Evolutionary conservation across 805 yeast species (phyloP).

Genomic region (Lachancea kluyveri): DNA sequence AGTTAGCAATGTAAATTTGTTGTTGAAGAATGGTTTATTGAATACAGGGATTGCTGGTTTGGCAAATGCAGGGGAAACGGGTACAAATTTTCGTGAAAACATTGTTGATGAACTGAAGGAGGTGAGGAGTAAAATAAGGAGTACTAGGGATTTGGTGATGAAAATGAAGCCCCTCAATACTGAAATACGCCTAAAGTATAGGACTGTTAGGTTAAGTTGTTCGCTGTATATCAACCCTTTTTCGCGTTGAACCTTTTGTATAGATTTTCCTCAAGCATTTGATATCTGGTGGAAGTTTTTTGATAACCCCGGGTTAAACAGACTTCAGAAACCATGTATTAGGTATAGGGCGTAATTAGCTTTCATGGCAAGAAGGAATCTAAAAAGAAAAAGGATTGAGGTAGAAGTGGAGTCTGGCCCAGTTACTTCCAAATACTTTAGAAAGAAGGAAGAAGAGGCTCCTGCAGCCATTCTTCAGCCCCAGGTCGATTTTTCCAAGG

Average conservation of each 20-base stretch:
- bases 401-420: constrained; percentile 11
- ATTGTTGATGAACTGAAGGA: constrained; percentile 4
- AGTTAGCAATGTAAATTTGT: constrained; percentile 33
- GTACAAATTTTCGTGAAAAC: constrained; percentile 9
- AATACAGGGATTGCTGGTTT: constrained; percentile 5
- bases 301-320: too few species aligned
- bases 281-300: too few species aligned
- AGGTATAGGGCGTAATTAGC: too few species aligned
- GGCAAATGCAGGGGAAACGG: constrained; percentile 6
- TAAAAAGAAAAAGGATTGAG: constrained; percentile 8
- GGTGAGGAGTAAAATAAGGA: too few species aligned
- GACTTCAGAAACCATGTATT: neutral
- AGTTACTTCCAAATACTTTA: constrained; percentile 20
- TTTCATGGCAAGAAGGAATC: constrained; percentile 4
- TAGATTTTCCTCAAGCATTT: constrained; percentile 1
- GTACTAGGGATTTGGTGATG: too few species aligned
- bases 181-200: too few species aligned
- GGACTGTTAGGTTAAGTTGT: too few species aligned
- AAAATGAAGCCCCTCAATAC: too few species aligned
- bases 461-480: constrained; percentile 1
- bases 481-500: constrained; percentile 21
- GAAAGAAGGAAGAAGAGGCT: constrained; percentile 9
- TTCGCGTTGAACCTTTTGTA: too few species aligned
- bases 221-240: too few species aligned
- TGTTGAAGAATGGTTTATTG: constrained; percentile 7